Conservation (phyloP, 2,329 filamentous ascomycete species). For the Cladorrhinum sp. region DNA sequence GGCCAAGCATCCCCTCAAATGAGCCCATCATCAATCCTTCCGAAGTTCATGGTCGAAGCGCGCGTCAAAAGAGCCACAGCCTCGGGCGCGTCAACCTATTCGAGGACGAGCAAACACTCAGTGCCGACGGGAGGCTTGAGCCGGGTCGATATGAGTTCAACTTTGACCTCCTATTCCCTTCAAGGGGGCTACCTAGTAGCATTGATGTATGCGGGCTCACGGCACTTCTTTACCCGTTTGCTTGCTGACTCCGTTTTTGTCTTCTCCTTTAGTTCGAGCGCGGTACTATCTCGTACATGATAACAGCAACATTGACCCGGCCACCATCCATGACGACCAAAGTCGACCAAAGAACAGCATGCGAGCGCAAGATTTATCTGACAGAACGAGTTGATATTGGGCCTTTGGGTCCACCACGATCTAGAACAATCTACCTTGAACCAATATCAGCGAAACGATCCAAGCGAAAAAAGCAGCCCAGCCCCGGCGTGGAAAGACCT, state of each 20-base stretch:
- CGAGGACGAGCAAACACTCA: slow-evolving; percentile 76
- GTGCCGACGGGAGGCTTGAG: slow-evolving; percentile 72
- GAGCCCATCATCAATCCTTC: slow-evolving; percentile 42
- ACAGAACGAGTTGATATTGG: slow-evolving; percentile 84
- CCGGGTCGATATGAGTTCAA: slow-evolving; percentile 76
- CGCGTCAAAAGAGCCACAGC: slow-evolving; percentile 59
- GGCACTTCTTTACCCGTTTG: neutral
- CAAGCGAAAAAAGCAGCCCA: slow-evolving; percentile 57
- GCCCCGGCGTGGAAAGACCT: slow-evolving; percentile 42
- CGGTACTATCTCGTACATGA: slow-evolving; percentile 86
- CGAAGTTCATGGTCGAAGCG: slow-evolving; percentile 33
- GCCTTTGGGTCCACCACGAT: slow-evolving; percentile 67
- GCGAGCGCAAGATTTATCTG: slow-evolving; percentile 76
- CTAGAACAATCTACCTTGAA: slow-evolving; percentile 81
- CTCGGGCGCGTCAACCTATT: slow-evolving; percentile 79
- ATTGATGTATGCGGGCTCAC: slow-evolving; percentile 71
- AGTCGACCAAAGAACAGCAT: slow-evolving; percentile 66
- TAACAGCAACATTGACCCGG: slow-evolving; percentile 84
- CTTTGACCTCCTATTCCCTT: slow-evolving; percentile 37
- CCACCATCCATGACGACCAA: slow-evolving; percentile 67
- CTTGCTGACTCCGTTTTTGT: slow-evolving; percentile 13
- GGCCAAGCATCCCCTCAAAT: slow-evolving; percentile 55
- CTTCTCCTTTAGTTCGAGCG: slow-evolving; percentile 99
- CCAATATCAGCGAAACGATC: slow-evolving; percentile 68
- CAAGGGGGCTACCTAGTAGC: slow-evolving; percentile 68